Evolutionary conservation across 2,329 filamentous ascomycete species (phyloP).

Genomic region (Gremmenia infestans): DNA sequence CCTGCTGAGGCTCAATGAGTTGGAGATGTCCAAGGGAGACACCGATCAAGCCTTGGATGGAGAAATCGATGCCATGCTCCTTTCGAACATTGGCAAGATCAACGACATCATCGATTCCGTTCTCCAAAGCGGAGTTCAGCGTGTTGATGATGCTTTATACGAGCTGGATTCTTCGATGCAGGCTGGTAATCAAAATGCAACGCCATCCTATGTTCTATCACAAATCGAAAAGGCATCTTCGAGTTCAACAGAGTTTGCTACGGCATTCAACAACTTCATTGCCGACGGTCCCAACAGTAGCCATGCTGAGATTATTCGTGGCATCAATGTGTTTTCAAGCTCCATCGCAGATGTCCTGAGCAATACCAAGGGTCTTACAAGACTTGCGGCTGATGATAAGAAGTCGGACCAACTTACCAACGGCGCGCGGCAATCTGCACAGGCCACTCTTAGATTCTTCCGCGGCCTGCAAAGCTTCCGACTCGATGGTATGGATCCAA

Average conservation of each 20-base stretch:
- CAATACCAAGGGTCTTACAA: constrained; percentile 91
- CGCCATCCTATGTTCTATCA: constrained; percentile 87
- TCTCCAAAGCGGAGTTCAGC: constrained; percentile 83
- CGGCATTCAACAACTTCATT: constrained; percentile 97
- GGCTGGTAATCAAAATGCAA: constrained; percentile 96
- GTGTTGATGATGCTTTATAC: constrained; percentile 94
- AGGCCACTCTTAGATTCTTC: constrained; percentile 91
- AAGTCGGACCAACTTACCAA: constrained; percentile 82
- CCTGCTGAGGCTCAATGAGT: constrained; percentile 83
- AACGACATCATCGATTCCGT: constrained; percentile 98
- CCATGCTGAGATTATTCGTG: constrained; percentile 87
- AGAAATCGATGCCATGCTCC: constrained; percentile 83
- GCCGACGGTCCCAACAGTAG: constrained; percentile 90
- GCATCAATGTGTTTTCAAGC: constrained; percentile 83
- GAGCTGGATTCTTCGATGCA: constrained; percentile 98
- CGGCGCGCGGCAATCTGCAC: constrained; percentile 77
- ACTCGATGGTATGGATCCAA: constrained; percentile 80
- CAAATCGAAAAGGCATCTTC: constrained; percentile 96
- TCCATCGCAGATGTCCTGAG: constrained; percentile 89
- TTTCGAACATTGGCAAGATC: constrained; percentile 85
- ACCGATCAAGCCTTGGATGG: constrained; percentile 79
- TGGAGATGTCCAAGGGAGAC: constrained; percentile 69
- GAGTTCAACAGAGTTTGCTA: constrained; percentile 94
- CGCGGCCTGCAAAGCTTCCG: constrained; percentile 89
- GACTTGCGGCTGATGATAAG: constrained; percentile 92